Conservation (phyloP, 2,329 filamentous ascomycete genomes). For the Emericellopsis atlantica region DNA sequence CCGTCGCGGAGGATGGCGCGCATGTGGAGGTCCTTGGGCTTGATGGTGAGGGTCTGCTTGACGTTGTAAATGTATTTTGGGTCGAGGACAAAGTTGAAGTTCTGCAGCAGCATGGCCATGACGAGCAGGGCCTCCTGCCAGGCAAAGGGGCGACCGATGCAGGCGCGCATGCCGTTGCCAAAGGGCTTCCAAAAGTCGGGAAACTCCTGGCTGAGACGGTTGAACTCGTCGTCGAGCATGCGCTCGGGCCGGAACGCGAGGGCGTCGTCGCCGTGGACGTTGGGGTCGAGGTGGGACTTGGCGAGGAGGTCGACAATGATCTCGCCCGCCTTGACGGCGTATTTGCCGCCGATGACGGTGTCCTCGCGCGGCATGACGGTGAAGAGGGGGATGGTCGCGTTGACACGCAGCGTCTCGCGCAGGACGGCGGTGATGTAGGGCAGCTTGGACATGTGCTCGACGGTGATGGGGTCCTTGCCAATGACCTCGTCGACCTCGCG, state of each 20-base stretch:
- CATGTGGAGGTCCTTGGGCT: constrained; percentile 48
- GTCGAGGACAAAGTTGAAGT: constrained; percentile 50
- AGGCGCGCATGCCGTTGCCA: constrained; percentile 5
- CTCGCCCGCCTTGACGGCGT: constrained; percentile 31
- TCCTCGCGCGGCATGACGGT: constrained; percentile 20
- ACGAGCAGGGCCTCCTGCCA: constrained; percentile 6
- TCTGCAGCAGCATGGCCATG: constrained; percentile 46
- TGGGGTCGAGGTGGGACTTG: constrained; percentile 39
- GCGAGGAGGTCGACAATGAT: constrained; percentile 29
- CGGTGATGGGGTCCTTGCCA: constrained; percentile 37
- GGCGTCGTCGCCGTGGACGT: constrained; percentile 36
- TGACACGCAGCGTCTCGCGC: constrained; percentile 33
- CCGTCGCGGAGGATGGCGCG: constrained; percentile 36
- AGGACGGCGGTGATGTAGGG: constrained; percentile 51
- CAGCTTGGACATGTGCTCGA: constrained; percentile 47
- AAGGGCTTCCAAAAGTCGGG: constrained; percentile 5
- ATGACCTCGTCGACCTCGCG: constrained; percentile 49
- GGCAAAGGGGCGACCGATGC: constrained; percentile 6
- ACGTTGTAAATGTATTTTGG: constrained; percentile 39
- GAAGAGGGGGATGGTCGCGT: constrained; percentile 13
- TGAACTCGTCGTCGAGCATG: constrained; percentile 42
- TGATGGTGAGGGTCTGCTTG: constrained; percentile 44
- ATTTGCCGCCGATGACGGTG: constrained; percentile 38
- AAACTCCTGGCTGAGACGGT: constrained; percentile 7
- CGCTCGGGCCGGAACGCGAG: constrained; percentile 46